Percentiles rank a stretch among this genome's conserved stretches.
phyloP scores from a whole-genome alignment of 345 rosid genomes.

The Bruguiera parviflora region DNA sequence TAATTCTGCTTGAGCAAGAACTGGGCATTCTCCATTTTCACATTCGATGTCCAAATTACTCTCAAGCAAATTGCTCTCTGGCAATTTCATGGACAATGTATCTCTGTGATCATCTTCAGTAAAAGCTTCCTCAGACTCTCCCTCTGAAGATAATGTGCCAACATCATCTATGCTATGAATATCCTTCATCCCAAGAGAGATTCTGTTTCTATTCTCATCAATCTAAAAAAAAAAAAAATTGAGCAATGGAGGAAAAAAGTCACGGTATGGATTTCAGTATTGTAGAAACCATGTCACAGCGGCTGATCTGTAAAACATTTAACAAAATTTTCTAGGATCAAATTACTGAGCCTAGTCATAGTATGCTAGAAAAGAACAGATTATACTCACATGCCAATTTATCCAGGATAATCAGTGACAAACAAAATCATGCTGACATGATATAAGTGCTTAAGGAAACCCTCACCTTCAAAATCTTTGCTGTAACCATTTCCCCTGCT shows the following conservation, averaged over 20 bases:
- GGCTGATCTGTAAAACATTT: too few relatives aligned
- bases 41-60: conserved; percentile 30
- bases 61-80: conserved; percentile 25
- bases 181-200: conserved; percentile 84
- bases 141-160: conserved; percentile 30
- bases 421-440: too few relatives aligned
- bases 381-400: too few relatives aligned
- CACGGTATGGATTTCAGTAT: not conserved
- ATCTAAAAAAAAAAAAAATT: conserved; percentile 40
- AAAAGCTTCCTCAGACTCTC: conserved; percentile 40
- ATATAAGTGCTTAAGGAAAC: not conserved
- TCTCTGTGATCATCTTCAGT: conserved; percentile 35
- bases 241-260: conserved; percentile 8
- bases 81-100: conserved; percentile 10
- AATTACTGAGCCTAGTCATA: not conserved
- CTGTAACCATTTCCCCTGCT: conserved; percentile 76
- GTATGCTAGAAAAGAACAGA: too few relatives aligned
- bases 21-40: conserved; percentile 39
- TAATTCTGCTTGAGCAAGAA: conserved; percentile 58
- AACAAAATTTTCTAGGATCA: not conserved
- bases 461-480: conserved; percentile 77
- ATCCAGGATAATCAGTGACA: too few relatives aligned
- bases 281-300: not conserved
- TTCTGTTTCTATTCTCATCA: conserved; percentile 67
- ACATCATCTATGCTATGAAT: conserved; percentile 40